These are phyloP conservation scores for Globisporangium viniferum DNA, from an alignment of 352 stramenopile genomes.

Conservation along the genomic window DNA sequence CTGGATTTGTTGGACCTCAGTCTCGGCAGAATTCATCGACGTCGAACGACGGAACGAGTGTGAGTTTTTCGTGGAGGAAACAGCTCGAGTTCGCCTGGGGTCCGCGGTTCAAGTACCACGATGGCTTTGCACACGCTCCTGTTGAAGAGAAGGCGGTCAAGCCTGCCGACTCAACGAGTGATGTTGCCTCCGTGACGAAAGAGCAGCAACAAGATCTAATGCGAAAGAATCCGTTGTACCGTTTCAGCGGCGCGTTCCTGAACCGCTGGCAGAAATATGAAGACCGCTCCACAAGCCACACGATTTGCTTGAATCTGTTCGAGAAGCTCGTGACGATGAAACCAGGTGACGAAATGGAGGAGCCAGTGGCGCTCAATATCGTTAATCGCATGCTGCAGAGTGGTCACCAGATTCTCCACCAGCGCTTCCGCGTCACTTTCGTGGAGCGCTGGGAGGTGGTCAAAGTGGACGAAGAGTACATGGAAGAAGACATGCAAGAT, in stretches of 20 bases:
- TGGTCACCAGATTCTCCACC: slow-evolving; percentile 60
- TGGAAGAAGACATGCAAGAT: slow-evolving; percentile 41
- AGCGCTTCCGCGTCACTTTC: slow-evolving; percentile 76
- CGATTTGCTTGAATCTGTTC: slow-evolving; percentile 46
- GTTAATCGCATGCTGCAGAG: slow-evolving; percentile 51
- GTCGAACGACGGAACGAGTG: slow-evolving; percentile 21
- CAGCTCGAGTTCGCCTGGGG: slow-evolving; percentile 56
- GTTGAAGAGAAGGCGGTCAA: not conserved
- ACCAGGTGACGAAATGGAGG: slow-evolving; percentile 44
- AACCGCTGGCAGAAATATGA: slow-evolving; percentile 52
- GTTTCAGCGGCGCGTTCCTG: slow-evolving; percentile 46
- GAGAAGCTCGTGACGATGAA: slow-evolving; percentile 39
- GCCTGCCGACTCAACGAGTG: not conserved
- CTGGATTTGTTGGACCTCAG: slow-evolving; percentile 7
- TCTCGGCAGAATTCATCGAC: slow-evolving; percentile 20
- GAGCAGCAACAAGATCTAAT: not conserved
- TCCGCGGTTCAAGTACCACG: slow-evolving; percentile 47
- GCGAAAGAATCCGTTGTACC: slow-evolving; percentile 39
- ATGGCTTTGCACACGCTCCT: slow-evolving; percentile 11
- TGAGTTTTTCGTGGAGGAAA: slow-evolving; percentile 54
- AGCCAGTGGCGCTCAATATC: slow-evolving; percentile 47
- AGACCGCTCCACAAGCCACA: slow-evolving; percentile 50
- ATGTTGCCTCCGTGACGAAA: not conserved
- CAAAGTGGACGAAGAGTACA: slow-evolving; percentile 46
- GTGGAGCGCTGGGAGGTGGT: slow-evolving; percentile 73